phyloP scores from a whole-genome alignment of 176 grass and related monocot genomes.

The Ensete glaucum region DNA sequence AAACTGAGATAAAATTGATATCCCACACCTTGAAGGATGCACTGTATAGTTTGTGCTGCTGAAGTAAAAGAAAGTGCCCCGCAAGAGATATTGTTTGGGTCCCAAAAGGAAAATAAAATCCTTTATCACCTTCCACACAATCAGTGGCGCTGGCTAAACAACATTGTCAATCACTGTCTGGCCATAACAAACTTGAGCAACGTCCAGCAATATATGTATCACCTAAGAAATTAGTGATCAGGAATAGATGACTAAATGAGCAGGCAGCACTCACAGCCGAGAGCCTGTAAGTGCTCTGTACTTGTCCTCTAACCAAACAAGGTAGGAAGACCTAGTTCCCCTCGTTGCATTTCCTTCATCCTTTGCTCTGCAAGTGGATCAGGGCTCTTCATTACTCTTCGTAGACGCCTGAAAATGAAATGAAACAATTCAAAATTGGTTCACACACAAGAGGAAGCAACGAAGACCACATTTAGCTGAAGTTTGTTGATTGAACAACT shows the following conservation, averaged over 20 bases:
- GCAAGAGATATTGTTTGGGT: neutral
- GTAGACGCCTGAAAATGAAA: conserved; percentile 37
- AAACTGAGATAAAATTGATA: neutral
- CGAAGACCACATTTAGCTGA: neutral
- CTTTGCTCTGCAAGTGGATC: conserved; percentile 65
- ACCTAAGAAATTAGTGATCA: conserved; percentile 42
- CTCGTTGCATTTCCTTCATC: conserved; percentile 49
- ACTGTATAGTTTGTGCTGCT: neutral
- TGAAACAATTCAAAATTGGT: conserved; percentile 5
- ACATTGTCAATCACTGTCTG: conserved; percentile 49
- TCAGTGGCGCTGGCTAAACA: conserved; percentile 63
- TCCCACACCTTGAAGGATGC: conserved; percentile 1
- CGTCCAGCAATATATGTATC: conserved; percentile 46
- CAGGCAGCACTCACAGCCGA: conserved; percentile 10
- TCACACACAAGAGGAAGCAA: neutral
- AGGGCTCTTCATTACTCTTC: conserved; percentile 55
- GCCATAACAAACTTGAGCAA: conserved; percentile 38
- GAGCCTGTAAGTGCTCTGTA: conserved; percentile 14
- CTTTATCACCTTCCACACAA: conserved; percentile 32
- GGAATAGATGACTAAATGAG: conserved; percentile 13
- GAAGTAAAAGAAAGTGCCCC: neutral
- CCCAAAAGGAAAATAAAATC: conserved; percentile 1
- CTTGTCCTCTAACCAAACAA: conserved; percentile 39
- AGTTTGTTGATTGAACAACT: neutral
- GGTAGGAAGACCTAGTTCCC: conserved; percentile 37